These are phyloP conservation scores for Cryphonectria carpinicola DNA, from an alignment of 2,329 filamentous ascomycete species.

Conservation along the genomic window DNA sequence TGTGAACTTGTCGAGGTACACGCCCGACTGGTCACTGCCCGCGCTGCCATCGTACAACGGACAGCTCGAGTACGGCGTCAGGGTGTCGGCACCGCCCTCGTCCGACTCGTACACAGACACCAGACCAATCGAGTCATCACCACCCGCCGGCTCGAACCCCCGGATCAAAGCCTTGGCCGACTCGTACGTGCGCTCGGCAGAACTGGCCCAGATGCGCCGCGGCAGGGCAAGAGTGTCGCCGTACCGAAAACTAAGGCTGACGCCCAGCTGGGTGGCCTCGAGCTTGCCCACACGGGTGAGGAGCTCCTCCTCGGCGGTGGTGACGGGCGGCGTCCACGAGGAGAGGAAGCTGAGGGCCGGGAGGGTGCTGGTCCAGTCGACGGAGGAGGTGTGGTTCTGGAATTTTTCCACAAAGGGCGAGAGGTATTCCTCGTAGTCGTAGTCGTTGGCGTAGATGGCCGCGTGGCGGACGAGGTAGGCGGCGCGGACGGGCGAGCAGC, in stretches of 20 bases:
- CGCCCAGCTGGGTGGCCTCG: conserved; percentile 63
- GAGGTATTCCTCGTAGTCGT: conserved; percentile 61
- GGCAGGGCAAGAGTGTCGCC: conserved; percentile 53
- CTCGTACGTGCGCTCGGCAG: conserved; percentile 63
- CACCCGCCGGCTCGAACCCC: conserved; percentile 51
- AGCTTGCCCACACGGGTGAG: conserved; percentile 64
- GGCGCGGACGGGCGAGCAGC: conserved; percentile 54
- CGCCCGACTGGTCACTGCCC: conserved; percentile 57
- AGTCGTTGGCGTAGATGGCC: conserved; percentile 64
- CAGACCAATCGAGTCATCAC: conserved; percentile 57
- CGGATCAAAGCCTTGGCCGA: conserved; percentile 62
- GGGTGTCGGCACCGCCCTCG: conserved; percentile 59
- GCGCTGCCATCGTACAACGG: conserved; percentile 62
- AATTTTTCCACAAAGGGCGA: conserved; percentile 62
- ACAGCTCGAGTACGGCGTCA: conserved; percentile 69
- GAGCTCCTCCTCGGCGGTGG: conserved; percentile 60
- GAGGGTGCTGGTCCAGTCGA: conserved; percentile 61
- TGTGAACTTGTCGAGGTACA: conserved; percentile 60
- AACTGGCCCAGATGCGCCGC: conserved; percentile 63
- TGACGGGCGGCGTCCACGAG: conserved; percentile 60
- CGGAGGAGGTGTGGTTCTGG: conserved; percentile 54
- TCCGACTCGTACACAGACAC: conserved; percentile 60
- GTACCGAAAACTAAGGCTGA: conserved; percentile 62
- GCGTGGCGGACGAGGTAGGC: conserved; percentile 63
- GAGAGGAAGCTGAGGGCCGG: conserved; percentile 57